These are phyloP conservation scores for Microdochium bolleyi DNA, from an alignment of 2,329 filamentous ascomycete species.

Conservation along the genomic window DNA sequence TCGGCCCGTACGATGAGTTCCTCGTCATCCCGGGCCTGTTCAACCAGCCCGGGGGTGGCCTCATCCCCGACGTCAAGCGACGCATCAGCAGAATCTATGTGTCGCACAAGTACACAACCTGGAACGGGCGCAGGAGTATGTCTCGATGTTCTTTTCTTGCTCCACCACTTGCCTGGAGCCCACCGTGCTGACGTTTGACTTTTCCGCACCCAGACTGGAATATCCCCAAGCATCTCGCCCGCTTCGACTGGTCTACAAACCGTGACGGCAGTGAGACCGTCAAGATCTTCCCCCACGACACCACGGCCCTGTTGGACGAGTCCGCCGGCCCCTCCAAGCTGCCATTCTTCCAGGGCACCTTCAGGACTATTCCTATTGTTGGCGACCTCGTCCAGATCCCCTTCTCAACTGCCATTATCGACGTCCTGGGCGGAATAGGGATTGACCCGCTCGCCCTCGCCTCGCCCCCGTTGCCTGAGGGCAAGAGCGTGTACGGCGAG, in stretches of 20 bases:
- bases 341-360: slow-evolving; percentile 17
- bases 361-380: slow-evolving; percentile 4
- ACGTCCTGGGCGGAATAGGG: slow-evolving; percentile 13
- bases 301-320: slow-evolving; percentile 1
- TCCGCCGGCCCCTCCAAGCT: slow-evolving; percentile 1
- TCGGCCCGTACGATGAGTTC: slow-evolving; percentile 24
- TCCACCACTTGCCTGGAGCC: not conserved
- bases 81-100: slow-evolving; percentile 24
- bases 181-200: not conserved
- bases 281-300: slow-evolving; percentile 12
- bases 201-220: slow-evolving; percentile 16
- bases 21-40: slow-evolving; percentile 19
- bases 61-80: slow-evolving; percentile 7
- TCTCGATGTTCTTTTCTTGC: not conserved
- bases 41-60: slow-evolving; percentile 3
- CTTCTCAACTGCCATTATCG: slow-evolving; percentile 8
- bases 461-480: slow-evolving; percentile 16
- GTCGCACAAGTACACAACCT: slow-evolving; percentile 18
- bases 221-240: slow-evolving; percentile 23
- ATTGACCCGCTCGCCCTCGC: slow-evolving; percentile 7
- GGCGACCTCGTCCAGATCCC: slow-evolving; percentile 11
- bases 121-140: slow-evolving; percentile 20
- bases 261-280: slow-evolving; percentile 9
- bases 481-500: slow-evolving; percentile 8
- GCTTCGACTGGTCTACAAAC: slow-evolving; percentile 16